Conservation (phyloP, 2,329 filamentous ascomycete species). For the Ceratocystis harringtonii region DNA sequence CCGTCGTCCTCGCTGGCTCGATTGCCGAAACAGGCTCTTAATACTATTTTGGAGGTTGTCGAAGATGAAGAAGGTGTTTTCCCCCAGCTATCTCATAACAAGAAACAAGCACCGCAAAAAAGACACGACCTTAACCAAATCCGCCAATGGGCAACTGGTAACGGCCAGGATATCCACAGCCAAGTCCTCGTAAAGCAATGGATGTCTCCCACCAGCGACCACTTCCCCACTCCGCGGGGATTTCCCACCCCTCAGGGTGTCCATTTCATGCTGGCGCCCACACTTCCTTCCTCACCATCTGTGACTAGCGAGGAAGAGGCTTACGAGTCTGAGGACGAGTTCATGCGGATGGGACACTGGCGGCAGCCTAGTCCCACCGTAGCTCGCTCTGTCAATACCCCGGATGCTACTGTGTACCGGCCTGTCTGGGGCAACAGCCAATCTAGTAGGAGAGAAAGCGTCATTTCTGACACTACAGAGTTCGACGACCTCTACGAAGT, state of each 20-base stretch:
- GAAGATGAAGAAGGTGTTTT: slow-evolving; percentile 26
- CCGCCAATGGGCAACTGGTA: slow-evolving; percentile 4
- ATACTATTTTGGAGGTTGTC: slow-evolving; percentile 48
- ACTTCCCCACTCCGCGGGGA: slow-evolving; percentile 37
- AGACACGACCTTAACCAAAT: neutral
- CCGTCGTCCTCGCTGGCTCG: slow-evolving; percentile 40
- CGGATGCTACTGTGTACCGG: slow-evolving; percentile 14
- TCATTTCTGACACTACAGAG: slow-evolving; percentile 50
- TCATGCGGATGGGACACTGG: slow-evolving; percentile 17
- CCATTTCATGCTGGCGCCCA: slow-evolving; percentile 48
- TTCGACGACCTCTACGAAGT: slow-evolving; percentile 83
- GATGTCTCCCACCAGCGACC: slow-evolving; percentile 44
- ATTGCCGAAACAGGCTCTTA: slow-evolving; percentile 38
- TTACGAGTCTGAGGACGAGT: neutral
- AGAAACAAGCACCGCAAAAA: neutral
- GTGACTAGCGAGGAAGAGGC: slow-evolving; percentile 35
- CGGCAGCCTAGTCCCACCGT: slow-evolving; percentile 17
- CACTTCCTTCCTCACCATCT: slow-evolving; percentile 46
- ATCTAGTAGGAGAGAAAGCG: slow-evolving; percentile 43
- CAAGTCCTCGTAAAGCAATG: slow-evolving; percentile 41
- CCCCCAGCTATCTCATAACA: neutral
- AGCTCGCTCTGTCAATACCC: neutral
- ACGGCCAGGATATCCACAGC: slow-evolving; percentile 19
- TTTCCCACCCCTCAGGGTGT: slow-evolving; percentile 59
- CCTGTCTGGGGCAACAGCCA: slow-evolving; percentile 30